Evolutionary conservation across 2,329 filamentous ascomycete genomes (phyloP), one percentile per base, ranked within the genome.

Genomic region (Daldinia sp.): DNA sequence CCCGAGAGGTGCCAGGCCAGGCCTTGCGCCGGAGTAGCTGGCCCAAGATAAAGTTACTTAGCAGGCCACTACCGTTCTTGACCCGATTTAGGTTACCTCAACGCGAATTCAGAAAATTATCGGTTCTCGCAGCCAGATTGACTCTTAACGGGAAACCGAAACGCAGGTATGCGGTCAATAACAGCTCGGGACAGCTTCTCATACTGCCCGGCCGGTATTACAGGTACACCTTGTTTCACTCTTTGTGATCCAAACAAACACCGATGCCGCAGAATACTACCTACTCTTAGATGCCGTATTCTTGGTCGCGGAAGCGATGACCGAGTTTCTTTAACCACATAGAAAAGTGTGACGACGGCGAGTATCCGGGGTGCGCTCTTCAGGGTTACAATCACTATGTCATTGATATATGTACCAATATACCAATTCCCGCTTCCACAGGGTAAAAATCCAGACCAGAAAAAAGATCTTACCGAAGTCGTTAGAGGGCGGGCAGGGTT

Each of bases 321-420:
- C 21, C 15, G 13, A 19, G 34, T 8, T 32, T 27, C 32, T 58
- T 13, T 11, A 45, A 47, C 50, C 52, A 39, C 58, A 57, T 10
- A 50, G 47, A 35, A n/a, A 50, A 50, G 21, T 32, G 52, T 54
- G 47, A 50, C 34, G 39, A 50, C 17, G 47, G 32, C 19, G 13
- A 58, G 29, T n/a, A 60, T 62, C 29, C 47, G 61, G 58, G 51
- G 51, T 43, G 32, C 23, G n/a, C 2, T 27, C 48, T 35, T 45
- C 29, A 51, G 41, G 39, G 61, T 67, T 37, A 30, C 58, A 64
- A 15, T 41, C 25, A 13, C 51, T 64, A 67, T 65, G 61, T 67
- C 64, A 67, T 64, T 59, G 25, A 56, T 57, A 25, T 43, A 60
- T n/a, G n/a, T n/a, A n/a, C n/a, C n/a, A n/a, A n/a, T n/a, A n/a